Evolutionary conservation across 176 grass and related monocot species (phyloP), one percentile per base, ranked within the genome.

Genomic region (Raddia guianensis): DNA sequence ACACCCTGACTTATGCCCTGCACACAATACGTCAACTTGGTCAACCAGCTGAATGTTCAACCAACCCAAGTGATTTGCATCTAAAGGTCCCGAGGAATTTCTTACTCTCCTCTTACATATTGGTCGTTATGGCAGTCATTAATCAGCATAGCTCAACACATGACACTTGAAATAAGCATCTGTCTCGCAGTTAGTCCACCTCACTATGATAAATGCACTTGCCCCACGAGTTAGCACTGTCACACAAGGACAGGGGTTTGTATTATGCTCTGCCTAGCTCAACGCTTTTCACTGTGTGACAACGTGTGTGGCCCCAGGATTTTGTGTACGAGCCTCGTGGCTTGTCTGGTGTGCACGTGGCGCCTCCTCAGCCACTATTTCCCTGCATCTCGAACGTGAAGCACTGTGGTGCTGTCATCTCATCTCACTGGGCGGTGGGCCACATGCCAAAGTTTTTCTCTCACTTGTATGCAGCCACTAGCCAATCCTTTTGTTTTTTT

Each of bases 261-360:
- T 6, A 16, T 42, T 6, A 16, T 42, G 13, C 16, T 55, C 32
- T n/a, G 16, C 82, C 78, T 35, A 54, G 33, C 20, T 14, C 66
- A 68, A 6, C 57, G 10, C 60, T 67, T 78, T 77, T 78, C 37
- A 53, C 60, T 78, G 67, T 78, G 72, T 61, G 60, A 60, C 57
- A 77, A 73, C 66, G n/a, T 82, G 73, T 50, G 60, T 89, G 83
- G 78, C 6, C 72, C 87, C 59, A 52, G 34, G 18, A 51, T 82
- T 77, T 60, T 82, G 8, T 73, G 78, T 78, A 77, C 60, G 19
- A 27, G 60, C 60, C 66, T 52, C 72, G 59, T 73, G 75, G 63
- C 54, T 75, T 80, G 81, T 89, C 71, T 80, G 76, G 47, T 63
- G 70, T 49, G 69, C 76, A 84, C 87, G 87, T 84, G 81, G 87